Conservation (phyloP, 306 rosid genomes). For the Albizia julibrissin region DNA sequence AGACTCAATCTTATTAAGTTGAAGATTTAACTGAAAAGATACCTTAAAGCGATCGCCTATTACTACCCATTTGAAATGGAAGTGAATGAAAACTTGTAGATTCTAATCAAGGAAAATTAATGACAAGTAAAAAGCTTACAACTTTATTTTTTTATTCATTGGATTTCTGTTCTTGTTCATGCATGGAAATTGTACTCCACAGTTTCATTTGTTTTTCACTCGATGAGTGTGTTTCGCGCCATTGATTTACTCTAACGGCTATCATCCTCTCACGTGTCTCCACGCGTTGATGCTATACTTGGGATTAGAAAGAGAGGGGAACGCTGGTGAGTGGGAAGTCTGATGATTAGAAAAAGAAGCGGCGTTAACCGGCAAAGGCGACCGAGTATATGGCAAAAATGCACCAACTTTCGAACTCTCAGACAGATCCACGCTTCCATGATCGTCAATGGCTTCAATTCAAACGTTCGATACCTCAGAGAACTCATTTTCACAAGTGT, state of each 20-base stretch:
- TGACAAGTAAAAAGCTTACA: no score
- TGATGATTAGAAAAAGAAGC: slow-evolving; percentile 63
- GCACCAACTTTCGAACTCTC: slow-evolving; percentile 54
- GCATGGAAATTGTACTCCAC: neutral
- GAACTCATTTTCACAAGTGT: slow-evolving; percentile 57
- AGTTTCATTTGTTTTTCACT: no score
- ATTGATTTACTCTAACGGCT: neutral
- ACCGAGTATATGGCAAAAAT: slow-evolving; percentile 49
- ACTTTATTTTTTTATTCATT: no score
- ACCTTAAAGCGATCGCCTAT: no score
- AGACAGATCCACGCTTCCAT: slow-evolving; percentile 70
- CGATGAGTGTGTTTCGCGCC: neutral
- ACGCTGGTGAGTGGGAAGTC: neutral
- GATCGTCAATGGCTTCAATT: slow-evolving; percentile 63
- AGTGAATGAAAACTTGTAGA: no score
- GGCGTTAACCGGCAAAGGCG: slow-evolving; percentile 41
- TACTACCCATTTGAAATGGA: no score
- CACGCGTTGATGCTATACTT: neutral
- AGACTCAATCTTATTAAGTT: no score
- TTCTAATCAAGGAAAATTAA: no score
- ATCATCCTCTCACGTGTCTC: neutral
- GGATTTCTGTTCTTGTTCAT: neutral
- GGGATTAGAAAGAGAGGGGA: slow-evolving; percentile 1
- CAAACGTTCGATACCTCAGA: slow-evolving; percentile 50
- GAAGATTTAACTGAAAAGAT: no score